phyloP scores from a whole-genome alignment of 495 filamentous ascomycete genomes.

The Rhizodiscina lignyota region DNA sequence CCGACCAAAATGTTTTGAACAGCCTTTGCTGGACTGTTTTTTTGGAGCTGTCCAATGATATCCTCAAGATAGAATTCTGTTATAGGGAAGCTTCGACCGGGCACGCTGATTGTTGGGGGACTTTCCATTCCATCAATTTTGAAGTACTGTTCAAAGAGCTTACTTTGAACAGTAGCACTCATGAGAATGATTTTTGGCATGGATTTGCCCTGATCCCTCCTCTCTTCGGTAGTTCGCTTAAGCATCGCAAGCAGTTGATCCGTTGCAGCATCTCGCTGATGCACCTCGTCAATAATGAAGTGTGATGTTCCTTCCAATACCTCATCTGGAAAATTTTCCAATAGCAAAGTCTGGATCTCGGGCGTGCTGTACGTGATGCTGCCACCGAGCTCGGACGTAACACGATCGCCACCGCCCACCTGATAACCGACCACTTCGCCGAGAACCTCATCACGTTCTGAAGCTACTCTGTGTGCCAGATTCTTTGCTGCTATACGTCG shows the following conservation, averaged over 20 bases:
- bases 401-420: slow-evolving; percentile 21
- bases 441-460: slow-evolving; percentile 32
- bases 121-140: slow-evolving; percentile 6
- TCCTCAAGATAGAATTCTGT: slow-evolving; percentile 32
- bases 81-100: slow-evolving; percentile 39
- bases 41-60: slow-evolving; percentile 23
- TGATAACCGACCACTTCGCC: slow-evolving; percentile 35
- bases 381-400: slow-evolving; percentile 26
- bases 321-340: slow-evolving; percentile 26
- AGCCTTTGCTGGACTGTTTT: slow-evolving; percentile 8
- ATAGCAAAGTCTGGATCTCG: slow-evolving; percentile 33
- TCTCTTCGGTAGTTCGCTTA: slow-evolving; percentile 27
- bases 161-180: slow-evolving; percentile 41
- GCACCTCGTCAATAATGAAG: slow-evolving; percentile 44
- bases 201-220: slow-evolving; percentile 18
- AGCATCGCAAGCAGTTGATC: slow-evolving; percentile 39
- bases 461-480: slow-evolving; percentile 36
- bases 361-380: slow-evolving; percentile 43
- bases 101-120: slow-evolving; percentile 31
- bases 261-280: slow-evolving; percentile 37
- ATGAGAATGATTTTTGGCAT: slow-evolving; percentile 38
- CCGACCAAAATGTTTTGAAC: slow-evolving; percentile 6
- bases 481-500: slow-evolving; percentile 38
- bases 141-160: slow-evolving; percentile 40
- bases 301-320: slow-evolving; percentile 31